Conservation (phyloP, 1,284 basidiomycete genomes). For the Heterobasidion occidentale region DNA sequence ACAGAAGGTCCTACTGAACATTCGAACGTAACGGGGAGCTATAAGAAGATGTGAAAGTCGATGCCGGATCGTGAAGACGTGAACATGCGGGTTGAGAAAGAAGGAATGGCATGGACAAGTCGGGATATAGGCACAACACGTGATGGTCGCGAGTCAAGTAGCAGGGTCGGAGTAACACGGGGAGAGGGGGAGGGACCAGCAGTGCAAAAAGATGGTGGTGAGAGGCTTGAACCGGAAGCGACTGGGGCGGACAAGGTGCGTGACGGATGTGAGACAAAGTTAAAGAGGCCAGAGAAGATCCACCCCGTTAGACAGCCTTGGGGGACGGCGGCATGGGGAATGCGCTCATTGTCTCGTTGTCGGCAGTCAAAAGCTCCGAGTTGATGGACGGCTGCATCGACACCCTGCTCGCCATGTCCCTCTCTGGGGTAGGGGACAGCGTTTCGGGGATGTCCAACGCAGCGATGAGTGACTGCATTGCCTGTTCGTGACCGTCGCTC, state of each 20-base stretch:
- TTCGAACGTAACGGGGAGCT: background rate
- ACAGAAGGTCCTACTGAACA: too few species aligned
- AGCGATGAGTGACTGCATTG: conserved; percentile 54
- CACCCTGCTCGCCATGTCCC: conserved; percentile 29
- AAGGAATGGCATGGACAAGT: conserved; percentile 5
- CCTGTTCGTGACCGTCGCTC: conserved; percentile 28
- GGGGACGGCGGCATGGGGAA: conserved; percentile 5
- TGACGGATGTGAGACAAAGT: background rate
- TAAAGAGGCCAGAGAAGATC: background rate
- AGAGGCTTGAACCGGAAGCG: background rate
- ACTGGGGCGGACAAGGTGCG: background rate
- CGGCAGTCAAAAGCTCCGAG: conserved; percentile 14
- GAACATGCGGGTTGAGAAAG: conserved; percentile 4
- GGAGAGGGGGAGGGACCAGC: background rate
- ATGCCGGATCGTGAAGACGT: conserved; percentile 7
- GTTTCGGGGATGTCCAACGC: conserved; percentile 41
- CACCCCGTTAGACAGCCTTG: conserved; percentile 6
- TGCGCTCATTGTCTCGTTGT: conserved; percentile 14
- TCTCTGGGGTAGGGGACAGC: conserved; percentile 25
- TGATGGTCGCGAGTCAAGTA: background rate
- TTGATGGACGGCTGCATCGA: conserved; percentile 20
- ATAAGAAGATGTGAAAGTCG: conserved; percentile 8
- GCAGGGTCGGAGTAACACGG: background rate
- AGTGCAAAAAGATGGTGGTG: background rate
- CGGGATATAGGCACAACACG: background rate